Evolutionary conservation across 305 asterid genomes (phyloP), one percentile per base, ranked within the genome.

Genomic region (Fraxinus sp.): DNA sequence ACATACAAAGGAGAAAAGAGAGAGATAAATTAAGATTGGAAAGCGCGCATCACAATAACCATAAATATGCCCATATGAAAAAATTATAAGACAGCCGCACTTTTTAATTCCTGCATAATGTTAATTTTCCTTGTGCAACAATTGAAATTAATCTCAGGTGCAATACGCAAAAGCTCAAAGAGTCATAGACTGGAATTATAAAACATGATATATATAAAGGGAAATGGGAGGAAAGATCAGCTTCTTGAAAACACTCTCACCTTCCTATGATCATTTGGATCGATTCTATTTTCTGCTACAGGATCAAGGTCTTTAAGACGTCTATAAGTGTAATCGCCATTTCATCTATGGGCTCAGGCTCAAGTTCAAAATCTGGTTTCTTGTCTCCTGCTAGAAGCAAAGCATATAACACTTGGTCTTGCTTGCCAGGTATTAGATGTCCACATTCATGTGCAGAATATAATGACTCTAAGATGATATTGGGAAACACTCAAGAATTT

Each of bases 231-330:
- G 70, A 32, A 11, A 37, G 7, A 7, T 37, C 11, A 74, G 76
- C 85, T 43, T 8, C 37, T 68, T 49, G 3, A 75, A 79, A 39
- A 83, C 64, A 72, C 36, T 36, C 87, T 78, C 55, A 94, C 99
- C 99, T 94, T 96, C 87, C 98, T 90, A 52, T 86, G 89, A 86
- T 96, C 95, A 86, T 96, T 96, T 72, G 98, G 98, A 85, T 96
- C 97, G 84, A 94, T 91, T 88, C 98, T 89, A 88, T 89, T 88
- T 70, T 97, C 96, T 32, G 97, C 97, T 86, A 88, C 89, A 26
- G 97, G 97, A 89, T 96, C 99, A 79, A 96, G 87, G 70, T 89
- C 91, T 83, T 89, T 90, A 59, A 96, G 97, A 80, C 41, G 85
- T 83, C 86, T 85, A 72, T 91, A 92, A 84, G 89, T 86, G 85